phyloP scores from a whole-genome alignment of 495 filamentous ascomycete species.

The Aspergillus olivimuriae region DNA sequence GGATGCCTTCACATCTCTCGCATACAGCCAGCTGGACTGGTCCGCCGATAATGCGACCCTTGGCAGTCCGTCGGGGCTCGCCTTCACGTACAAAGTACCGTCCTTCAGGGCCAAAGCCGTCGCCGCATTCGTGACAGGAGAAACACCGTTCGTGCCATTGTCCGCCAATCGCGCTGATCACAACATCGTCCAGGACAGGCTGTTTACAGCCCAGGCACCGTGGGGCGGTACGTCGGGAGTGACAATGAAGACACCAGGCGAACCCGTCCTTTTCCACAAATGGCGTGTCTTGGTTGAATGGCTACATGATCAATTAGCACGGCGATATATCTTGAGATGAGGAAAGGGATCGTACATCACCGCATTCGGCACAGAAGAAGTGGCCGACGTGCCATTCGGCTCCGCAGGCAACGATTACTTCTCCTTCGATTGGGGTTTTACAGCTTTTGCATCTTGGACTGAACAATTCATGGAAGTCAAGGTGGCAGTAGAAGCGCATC shows the following conservation, averaged over 20 bases:
- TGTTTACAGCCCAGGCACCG: constrained; percentile 81
- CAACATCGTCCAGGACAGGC: constrained; percentile 80
- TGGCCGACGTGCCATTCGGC: constrained; percentile 95
- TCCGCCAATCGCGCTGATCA: constrained; percentile 76
- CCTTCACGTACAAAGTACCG: constrained; percentile 58
- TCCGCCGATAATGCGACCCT: constrained; percentile 42
- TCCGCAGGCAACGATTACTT: constrained; percentile 88
- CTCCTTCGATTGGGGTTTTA: constrained; percentile 96
- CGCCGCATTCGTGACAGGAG: constrained; percentile 65
- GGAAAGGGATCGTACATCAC: constrained; percentile 77
- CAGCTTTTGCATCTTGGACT: constrained; percentile 93
- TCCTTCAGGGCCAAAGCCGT: constrained; percentile 53
- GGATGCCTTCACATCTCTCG: constrained; percentile 56
- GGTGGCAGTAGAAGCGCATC: constrained; percentile 89
- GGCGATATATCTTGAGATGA: no score
- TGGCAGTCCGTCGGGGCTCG: constrained; percentile 44
- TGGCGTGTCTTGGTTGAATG: constrained; percentile 72
- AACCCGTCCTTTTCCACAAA: constrained; percentile 99
- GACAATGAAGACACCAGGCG: constrained; percentile 93
- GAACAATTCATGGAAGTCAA: constrained; percentile 95
- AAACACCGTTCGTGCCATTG: constrained; percentile 97
- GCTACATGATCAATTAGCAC: constrained; percentile 30
- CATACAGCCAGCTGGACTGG: constrained; percentile 51
- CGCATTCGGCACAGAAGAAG: constrained; percentile 99
- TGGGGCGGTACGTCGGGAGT: constrained; percentile 80